A percentile compares a stretch with the other conserved stretches of the same genome.
phyloP scores from a whole-genome alignment of 2,329 filamentous ascomycete genomes.

The Penicillium sp. region DNA sequence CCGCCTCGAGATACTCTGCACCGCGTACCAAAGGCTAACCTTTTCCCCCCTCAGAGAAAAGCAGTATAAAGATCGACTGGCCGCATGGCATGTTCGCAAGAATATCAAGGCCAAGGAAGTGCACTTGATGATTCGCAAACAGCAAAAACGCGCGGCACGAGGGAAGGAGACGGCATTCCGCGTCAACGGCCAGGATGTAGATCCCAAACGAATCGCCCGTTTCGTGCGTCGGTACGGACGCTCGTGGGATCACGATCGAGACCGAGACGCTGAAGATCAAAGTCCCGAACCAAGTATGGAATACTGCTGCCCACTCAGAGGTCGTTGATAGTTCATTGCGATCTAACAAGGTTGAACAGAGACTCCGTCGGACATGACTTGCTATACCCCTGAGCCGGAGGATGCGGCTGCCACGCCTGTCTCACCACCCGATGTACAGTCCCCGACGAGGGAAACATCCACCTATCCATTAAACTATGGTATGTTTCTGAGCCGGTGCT shows the following conservation, averaged over 20 bases:
- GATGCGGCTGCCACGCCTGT: conserved; percentile 25
- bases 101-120: conserved; percentile 36
- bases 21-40: conserved; percentile 12
- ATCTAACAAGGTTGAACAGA: conserved; percentile 14
- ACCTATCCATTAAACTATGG: conserved; percentile 10
- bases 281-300: conserved; percentile 32
- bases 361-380: conserved; percentile 36
- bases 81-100: conserved; percentile 34
- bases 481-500: not conserved
- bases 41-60: conserved; percentile 27
- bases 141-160: conserved; percentile 33
- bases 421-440: conserved; percentile 25
- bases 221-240: conserved; percentile 30
- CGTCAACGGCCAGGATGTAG: conserved; percentile 30
- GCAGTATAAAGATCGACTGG: conserved; percentile 36
- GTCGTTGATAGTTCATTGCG: no score
- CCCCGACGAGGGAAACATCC: conserved; percentile 21
- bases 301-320: no score
- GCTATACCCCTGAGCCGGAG: conserved; percentile 32
- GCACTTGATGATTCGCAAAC: conserved; percentile 34
- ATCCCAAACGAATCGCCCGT: conserved; percentile 30
- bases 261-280: conserved; percentile 14
- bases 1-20: not conserved
- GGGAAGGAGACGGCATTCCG: conserved; percentile 35
- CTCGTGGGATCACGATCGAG: conserved; percentile 21